phyloP scores from a whole-genome alignment of 2,329 filamentous ascomycete genomes.

The Plectosphaerella cucumerina region DNA sequence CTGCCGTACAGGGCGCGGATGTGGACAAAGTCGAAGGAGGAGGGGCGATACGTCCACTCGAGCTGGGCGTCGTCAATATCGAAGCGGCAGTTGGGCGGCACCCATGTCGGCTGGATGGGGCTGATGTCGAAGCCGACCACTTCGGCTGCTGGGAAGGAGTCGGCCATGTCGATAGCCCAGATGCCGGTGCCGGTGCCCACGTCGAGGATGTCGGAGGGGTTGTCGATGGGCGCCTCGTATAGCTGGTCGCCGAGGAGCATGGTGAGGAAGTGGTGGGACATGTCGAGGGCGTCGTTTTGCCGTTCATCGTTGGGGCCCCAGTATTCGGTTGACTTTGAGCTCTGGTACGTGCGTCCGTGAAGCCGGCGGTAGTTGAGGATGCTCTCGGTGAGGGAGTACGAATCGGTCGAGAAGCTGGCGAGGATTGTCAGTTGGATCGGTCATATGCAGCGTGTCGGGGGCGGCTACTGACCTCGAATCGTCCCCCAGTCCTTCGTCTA shows the following conservation, averaged over 20 bases:
- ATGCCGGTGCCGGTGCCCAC: slow-evolving; percentile 51
- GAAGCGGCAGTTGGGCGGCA: slow-evolving; percentile 34
- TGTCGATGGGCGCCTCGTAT: background rate
- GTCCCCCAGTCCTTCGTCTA: background rate
- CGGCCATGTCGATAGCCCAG: slow-evolving; percentile 48
- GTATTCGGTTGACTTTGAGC: slow-evolving; percentile 17
- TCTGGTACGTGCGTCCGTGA: slow-evolving; percentile 25
- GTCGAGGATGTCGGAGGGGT: slow-evolving; percentile 29
- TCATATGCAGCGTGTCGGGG: too few relatives aligned
- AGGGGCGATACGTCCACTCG: slow-evolving; percentile 39
- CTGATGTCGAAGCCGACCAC: slow-evolving; percentile 50
- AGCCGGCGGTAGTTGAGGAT: slow-evolving; percentile 26
- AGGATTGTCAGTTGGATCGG: too few relatives aligned
- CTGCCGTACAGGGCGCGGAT: slow-evolving; percentile 52
- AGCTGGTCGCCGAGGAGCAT: slow-evolving; percentile 15
- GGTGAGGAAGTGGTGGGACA: slow-evolving; percentile 19
- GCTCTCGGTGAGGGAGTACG: slow-evolving; percentile 20
- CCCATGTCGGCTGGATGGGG: slow-evolving; percentile 50
- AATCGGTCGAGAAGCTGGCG: slow-evolving; percentile 17
- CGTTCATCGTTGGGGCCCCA: slow-evolving; percentile 22
- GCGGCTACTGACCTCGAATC: background rate
- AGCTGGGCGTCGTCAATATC: slow-evolving; percentile 28
- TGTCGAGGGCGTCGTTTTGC: slow-evolving; percentile 19
- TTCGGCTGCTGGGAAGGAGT: slow-evolving; percentile 37
- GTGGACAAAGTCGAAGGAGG: slow-evolving; percentile 57